A percentile compares a stretch with the other conserved stretches of the same genome.
Conservation (phyloP, 345 rosid species). For the Boechera divaricarpa region DNA sequence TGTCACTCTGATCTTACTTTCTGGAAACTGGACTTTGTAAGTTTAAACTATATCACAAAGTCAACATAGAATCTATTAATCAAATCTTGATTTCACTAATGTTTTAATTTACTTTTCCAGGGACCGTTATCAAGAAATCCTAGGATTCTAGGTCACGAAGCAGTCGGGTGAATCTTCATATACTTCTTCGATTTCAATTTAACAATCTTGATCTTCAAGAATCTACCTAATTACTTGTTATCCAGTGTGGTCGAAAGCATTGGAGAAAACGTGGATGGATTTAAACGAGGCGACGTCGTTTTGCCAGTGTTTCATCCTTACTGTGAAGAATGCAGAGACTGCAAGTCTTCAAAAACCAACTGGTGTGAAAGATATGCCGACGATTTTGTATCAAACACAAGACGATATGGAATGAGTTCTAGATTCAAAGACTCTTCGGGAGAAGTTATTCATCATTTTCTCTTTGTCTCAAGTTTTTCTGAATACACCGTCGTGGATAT, state of each 20-base stretch:
- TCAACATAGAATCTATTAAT: not conserved
- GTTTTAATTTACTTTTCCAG: conserved; percentile 36
- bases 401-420: conserved; percentile 55
- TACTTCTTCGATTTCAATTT: not conserved
- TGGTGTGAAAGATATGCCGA: conserved; percentile 46
- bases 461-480: conserved; percentile 66
- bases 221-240: not conserved
- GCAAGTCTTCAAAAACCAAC: conserved; percentile 64
- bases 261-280: conserved; percentile 63
- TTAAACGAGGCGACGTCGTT: conserved; percentile 62
- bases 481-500: conserved; percentile 81
- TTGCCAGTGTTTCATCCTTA: conserved; percentile 61
- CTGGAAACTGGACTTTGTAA: conserved; percentile 59
- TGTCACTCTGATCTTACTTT: conserved; percentile 65
- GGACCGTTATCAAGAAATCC: conserved; percentile 57
- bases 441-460: conserved; percentile 54
- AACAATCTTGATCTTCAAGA: not conserved
- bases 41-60: conserved; percentile 11
- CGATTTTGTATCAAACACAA: conserved; percentile 21
- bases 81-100: not conserved
- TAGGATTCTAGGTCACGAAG: conserved; percentile 78
- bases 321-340: conserved; percentile 64
- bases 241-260: conserved; percentile 75
- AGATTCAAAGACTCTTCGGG: conserved; percentile 66
- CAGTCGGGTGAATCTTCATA: conserved; percentile 59